Conservation (phyloP, 1,284 basidiomycete genomes). For the Thelephora terrestris region DNA sequence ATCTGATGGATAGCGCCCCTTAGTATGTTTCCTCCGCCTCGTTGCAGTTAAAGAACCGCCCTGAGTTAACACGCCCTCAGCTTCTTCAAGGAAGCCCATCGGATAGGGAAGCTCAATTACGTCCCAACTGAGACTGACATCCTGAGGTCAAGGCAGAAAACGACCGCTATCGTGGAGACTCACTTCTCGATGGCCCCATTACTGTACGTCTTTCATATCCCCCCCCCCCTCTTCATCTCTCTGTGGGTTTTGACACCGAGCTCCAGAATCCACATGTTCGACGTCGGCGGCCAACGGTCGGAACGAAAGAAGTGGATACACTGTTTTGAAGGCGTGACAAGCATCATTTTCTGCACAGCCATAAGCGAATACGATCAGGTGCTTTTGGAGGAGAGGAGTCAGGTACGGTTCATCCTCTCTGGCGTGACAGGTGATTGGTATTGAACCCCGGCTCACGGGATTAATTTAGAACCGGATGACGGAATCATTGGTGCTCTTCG, state of each 20-base stretch:
- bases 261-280: constrained; percentile 87
- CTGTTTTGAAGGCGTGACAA: constrained; percentile 90
- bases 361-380: constrained; percentile 94
- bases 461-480: constrained; percentile 81
- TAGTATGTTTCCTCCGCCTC: constrained; percentile 52
- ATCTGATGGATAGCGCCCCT: constrained; percentile 91
- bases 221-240: neutral
- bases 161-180: constrained; percentile 90
- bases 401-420: too few species aligned
- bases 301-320: constrained; percentile 96
- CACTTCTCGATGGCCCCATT: constrained; percentile 62
- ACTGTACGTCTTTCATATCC: constrained; percentile 30
- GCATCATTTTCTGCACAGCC: constrained; percentile 93
- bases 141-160: constrained; percentile 83
- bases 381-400: constrained; percentile 68
- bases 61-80: constrained; percentile 29
- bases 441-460: neutral
- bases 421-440: too few species aligned
- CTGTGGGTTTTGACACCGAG: neutral
- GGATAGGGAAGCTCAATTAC: constrained; percentile 77
- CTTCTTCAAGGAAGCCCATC: constrained; percentile 81
- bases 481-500: constrained; percentile 89
- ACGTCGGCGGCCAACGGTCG: constrained; percentile 88
- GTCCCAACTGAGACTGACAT: constrained; percentile 87
- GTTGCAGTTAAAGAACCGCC: neutral